phyloP scores from a whole-genome alignment of 805 yeast genomes.

The Saccharomyces mikatae region DNA sequence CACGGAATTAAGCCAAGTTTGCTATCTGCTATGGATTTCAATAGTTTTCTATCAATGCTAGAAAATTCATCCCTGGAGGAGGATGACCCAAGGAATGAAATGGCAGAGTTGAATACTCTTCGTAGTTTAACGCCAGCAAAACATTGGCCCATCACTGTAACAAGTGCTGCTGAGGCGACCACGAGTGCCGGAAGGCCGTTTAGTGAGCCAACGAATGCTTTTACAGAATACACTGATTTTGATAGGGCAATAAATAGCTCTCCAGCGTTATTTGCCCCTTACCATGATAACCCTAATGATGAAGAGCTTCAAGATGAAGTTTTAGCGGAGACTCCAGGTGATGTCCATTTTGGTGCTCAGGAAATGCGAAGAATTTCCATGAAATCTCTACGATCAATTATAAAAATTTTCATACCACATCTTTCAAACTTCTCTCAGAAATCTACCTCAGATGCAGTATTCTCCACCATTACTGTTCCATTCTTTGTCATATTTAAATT shows the following conservation, averaged over 20 bases:
- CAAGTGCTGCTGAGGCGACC: neutral
- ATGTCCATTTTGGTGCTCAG: neutral
- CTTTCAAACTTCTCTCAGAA: constrained; percentile 22
- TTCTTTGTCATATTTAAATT: constrained; percentile 29
- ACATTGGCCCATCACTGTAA: neutral
- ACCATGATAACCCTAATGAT: constrained; percentile 17
- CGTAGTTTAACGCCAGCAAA: neutral
- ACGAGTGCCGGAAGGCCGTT: constrained; percentile 7
- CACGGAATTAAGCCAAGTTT: constrained; percentile 23
- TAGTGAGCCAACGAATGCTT: constrained; percentile 12
- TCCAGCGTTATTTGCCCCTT: constrained; percentile 22
- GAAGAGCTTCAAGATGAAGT: neutral
- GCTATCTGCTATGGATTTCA: constrained; percentile 27
- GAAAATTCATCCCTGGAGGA: constrained; percentile 12
- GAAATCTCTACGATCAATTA: neutral
- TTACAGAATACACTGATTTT: neutral
- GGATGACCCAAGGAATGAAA: neutral
- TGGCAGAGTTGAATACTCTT: neutral
- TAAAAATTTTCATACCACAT: constrained; percentile 28
- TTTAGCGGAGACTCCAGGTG: neutral
- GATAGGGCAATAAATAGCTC: constrained; percentile 9
- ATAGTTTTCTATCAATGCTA: constrained; percentile 19
- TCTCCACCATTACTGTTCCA: constrained; percentile 31
- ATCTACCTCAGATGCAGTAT: constrained; percentile 18
- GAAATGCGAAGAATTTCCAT: neutral